Evolutionary conservation across 2,329 filamentous ascomycete species (phyloP).

Genomic region (Macrophomina pseudophaseolina): DNA sequence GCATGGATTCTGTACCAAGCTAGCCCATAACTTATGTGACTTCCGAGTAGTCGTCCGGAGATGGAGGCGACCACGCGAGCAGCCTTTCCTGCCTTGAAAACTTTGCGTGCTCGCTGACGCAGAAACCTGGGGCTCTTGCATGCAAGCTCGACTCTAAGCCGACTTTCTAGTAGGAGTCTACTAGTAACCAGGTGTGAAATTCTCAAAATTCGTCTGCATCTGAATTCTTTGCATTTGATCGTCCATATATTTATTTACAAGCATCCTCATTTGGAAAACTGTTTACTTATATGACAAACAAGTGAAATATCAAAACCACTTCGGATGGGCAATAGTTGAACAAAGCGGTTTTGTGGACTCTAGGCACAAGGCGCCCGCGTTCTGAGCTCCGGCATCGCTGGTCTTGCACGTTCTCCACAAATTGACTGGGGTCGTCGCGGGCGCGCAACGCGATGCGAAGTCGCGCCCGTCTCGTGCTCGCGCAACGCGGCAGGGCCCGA

Average conservation of each 20-base stretch:
- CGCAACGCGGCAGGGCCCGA: constrained; percentile 3
- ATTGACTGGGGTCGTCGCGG: constrained; percentile 12
- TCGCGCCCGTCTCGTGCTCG: constrained; percentile 21
- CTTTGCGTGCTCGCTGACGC: too few species aligned
- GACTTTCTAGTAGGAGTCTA: too few species aligned
- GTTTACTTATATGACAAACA: constrained; percentile 6
- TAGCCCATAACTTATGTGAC: too few species aligned
- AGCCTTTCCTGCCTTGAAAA: too few species aligned
- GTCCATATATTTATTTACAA: constrained; percentile 6
- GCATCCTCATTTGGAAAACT: constrained; percentile 8
- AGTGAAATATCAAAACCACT: neutral
- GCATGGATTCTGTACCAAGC: too few species aligned
- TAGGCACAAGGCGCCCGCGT: neutral
- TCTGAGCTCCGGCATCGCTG: neutral
- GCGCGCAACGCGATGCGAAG: constrained; percentile 14
- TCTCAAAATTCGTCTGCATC: too few species aligned
- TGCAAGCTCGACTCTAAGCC: too few species aligned
- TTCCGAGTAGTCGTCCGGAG: too few species aligned
- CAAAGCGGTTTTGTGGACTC: neutral
- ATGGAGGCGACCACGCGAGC: too few species aligned
- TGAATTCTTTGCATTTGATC: neutral
- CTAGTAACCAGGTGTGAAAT: too few species aligned
- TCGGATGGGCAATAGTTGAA: neutral
- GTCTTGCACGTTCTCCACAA: constrained; percentile 14
- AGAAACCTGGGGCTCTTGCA: too few species aligned